Evolutionary conservation across 179 eudicot species (phyloP).

Genomic region (Pouteria campechiana): DNA sequence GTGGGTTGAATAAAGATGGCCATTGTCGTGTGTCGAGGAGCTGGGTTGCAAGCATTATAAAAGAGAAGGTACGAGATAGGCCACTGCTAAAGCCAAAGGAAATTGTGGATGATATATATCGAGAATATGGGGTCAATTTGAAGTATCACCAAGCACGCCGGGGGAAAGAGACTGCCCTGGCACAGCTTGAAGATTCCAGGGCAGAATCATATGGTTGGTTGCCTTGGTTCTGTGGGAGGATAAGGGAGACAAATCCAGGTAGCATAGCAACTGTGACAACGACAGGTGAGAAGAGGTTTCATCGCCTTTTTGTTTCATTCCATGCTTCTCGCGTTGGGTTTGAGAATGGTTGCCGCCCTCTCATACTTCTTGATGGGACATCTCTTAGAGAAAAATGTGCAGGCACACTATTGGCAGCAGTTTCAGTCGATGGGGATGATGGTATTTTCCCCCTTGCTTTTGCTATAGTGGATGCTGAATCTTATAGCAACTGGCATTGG

Average conservation of each 20-base stretch:
- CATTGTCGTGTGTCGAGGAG: slow-evolving; percentile 8
- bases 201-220: slow-evolving; percentile 11
- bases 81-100: slow-evolving; percentile 14
- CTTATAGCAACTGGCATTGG: slow-evolving; percentile 18
- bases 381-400: slow-evolving; percentile 8
- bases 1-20: background rate
- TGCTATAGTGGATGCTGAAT: slow-evolving; percentile 14
- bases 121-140: slow-evolving; percentile 10
- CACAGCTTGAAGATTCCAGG: slow-evolving; percentile 7
- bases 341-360: slow-evolving; percentile 17
- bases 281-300: slow-evolving; percentile 10
- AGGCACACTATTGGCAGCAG: slow-evolving; percentile 6
- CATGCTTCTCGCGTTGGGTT: slow-evolving; percentile 14
- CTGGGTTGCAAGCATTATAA: slow-evolving; percentile 15
- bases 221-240: slow-evolving; percentile 14
- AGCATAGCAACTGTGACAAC: slow-evolving; percentile 11
- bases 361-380: slow-evolving; percentile 12
- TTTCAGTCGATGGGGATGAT: slow-evolving; percentile 15
- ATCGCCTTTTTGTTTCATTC: slow-evolving; percentile 14
- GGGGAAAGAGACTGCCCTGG: slow-evolving; percentile 9
- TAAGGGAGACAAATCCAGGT: slow-evolving; percentile 16
- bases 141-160: slow-evolving; percentile 11
- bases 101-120: slow-evolving; percentile 7
- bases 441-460: slow-evolving; percentile 17
- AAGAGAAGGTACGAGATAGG: slow-evolving; percentile 10